Evolutionary conservation across 257 asterid species (phyloP).

Genomic region (Capsicum chinense): DNA sequence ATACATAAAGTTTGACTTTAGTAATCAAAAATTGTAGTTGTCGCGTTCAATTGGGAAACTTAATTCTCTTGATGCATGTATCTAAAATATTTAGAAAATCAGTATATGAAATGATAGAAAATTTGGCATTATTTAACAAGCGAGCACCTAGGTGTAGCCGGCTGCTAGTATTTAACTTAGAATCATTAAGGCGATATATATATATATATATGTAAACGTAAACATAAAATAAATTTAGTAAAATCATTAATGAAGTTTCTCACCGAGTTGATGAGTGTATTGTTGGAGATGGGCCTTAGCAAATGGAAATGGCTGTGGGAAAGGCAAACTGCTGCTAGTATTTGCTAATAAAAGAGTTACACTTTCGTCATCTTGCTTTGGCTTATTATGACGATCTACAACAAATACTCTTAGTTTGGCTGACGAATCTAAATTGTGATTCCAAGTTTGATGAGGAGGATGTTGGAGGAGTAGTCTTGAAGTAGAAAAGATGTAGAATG

Average conservation of each 20-base stretch:
- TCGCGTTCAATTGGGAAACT: not conserved
- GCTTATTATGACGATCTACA: slow-evolving; percentile 15
- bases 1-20: not conserved
- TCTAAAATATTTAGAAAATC: not conserved
- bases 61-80: not conserved
- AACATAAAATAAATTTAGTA: no score
- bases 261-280: not conserved
- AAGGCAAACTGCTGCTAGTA: not conserved
- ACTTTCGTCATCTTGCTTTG: not conserved
- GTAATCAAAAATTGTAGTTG: not conserved
- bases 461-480: slow-evolving; percentile 40
- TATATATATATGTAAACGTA: no score
- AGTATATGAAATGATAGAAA: not conserved
- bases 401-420: not conserved
- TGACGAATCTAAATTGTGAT: slow-evolving; percentile 14
- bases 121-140: not conserved
- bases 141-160: no score
- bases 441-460: slow-evolving; percentile 32
- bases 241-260: not conserved
- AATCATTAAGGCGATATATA: no score
- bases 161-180: no score
- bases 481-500: slow-evolving; percentile 39
- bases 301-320: not conserved
- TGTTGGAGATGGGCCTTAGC: not conserved
- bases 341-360: not conserved